These are phyloP conservation scores for Sphenostylis stenocarpa DNA, from an alignment of 306 rosid genomes.

Conservation along the genomic window DNA sequence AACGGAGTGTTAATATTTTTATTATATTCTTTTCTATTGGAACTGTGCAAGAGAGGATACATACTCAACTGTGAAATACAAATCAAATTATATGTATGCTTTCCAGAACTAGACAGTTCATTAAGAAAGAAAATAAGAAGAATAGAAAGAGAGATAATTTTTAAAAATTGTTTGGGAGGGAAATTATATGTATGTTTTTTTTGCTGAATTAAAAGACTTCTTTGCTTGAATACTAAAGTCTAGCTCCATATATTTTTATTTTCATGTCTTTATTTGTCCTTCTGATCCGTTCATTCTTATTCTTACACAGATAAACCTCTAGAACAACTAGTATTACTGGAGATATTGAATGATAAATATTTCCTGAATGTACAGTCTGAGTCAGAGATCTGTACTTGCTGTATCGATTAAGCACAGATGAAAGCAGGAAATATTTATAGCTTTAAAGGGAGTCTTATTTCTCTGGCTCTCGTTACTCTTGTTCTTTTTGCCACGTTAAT, in stretches of 20 bases:
- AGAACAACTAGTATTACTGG: constrained; percentile 1
- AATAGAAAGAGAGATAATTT: neutral
- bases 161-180: neutral
- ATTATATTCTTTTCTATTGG: neutral
- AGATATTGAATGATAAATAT: constrained; percentile 12
- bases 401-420: constrained; percentile 46
- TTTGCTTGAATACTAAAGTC: neutral
- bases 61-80: neutral
- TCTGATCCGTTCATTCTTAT: constrained; percentile 7
- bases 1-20: neutral
- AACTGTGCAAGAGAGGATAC: neutral
- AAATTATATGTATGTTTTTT: too few relatives aligned
- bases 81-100: neutral
- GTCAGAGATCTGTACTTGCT: constrained; percentile 23
- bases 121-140: neutral
- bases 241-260: neutral
- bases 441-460: constrained; percentile 55
- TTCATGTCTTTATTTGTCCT: constrained; percentile 17
- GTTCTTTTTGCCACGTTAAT: constrained; percentile 49
- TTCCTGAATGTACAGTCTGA: constrained; percentile 24
- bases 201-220: neutral
- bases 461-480: constrained; percentile 53
- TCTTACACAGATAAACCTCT: constrained; percentile 32
- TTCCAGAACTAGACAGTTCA: neutral
- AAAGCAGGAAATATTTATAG: constrained; percentile 52